A percentile compares a stretch with the other conserved stretches of the same genome.
These are phyloP conservation scores for Clonostachys solani DNA, from an alignment of 2,329 filamentous ascomycete species.

Conservation along the genomic window DNA sequence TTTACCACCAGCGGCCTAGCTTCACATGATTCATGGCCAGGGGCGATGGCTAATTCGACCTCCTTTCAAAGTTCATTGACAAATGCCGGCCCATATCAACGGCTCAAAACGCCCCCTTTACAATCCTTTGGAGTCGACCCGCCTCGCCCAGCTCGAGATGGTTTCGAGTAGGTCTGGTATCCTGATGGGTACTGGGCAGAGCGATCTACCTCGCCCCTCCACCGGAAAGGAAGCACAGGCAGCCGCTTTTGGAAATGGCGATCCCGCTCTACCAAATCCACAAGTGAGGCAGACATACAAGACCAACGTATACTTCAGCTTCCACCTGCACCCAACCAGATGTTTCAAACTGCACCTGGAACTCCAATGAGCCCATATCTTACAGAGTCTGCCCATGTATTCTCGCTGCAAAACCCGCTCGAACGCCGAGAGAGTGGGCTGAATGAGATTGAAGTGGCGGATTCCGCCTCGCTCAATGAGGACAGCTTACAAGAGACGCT, in stretches of 20 bases:
- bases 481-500: too few species aligned
- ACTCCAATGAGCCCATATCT: slow-evolving; percentile 34
- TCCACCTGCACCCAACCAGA: background rate
- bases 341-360: slow-evolving; percentile 1
- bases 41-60: too few species aligned
- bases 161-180: slow-evolving; percentile 60
- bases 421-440: background rate
- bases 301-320: background rate
- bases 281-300: slow-evolving; percentile 22
- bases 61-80: too few species aligned
- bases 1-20: too few species aligned
- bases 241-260: slow-evolving; percentile 34
- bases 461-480: too few species aligned
- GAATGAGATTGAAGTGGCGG: background rate
- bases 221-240: slow-evolving; percentile 23
- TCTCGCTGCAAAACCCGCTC: slow-evolving; percentile 33
- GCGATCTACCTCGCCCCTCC: slow-evolving; percentile 26
- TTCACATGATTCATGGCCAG: too few species aligned
- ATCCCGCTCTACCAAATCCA: slow-evolving; percentile 26
- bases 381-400: slow-evolving; percentile 42
- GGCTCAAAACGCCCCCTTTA: too few species aligned
- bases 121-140: slow-evolving; percentile 37
- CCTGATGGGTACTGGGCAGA: slow-evolving; percentile 61
- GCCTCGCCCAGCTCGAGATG: slow-evolving; percentile 48
- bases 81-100: too few species aligned